Evolutionary conservation across 2,329 filamentous ascomycete genomes (phyloP), one percentile per base, ranked within the genome.

Genomic region (Talaromyces sp.): DNA sequence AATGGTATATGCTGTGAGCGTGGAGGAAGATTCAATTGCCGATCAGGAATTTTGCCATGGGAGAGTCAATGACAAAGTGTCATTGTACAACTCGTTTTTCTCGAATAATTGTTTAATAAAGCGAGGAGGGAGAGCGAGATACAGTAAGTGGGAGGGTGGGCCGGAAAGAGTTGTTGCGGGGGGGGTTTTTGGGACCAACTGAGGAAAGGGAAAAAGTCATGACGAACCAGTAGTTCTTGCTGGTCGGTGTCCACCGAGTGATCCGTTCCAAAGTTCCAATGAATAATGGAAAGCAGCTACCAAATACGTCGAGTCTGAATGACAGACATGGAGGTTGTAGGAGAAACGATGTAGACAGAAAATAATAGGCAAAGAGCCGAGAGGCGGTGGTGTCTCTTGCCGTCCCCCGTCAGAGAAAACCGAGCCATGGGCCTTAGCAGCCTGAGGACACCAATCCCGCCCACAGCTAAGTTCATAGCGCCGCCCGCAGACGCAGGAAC

Each of bases 121-220:
- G 39, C 21, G 52, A 45, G 10, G 31, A 55, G 40, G 17, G 28
- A 45, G 31, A 48, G 25, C 7, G 37, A 53, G n/a, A 43, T 19
- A 33, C 39, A 37, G 33, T 33, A 10, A 31, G 53, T 28, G 53
- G 53, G 53, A 55, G 51, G 43, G 54, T 56, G 54, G 54, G 54
- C 54, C 54, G 54, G 35, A 39, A 50, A 50, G 54, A 55, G 43
- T 45, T 56, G 54, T 56, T 56, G 54, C 54, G 54, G 43, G 54
- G 51, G 35, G 43, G 43, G 7, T 36, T 19, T 52, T 39, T 52
- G 48, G 48, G 33, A 52, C 19, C 25, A 52, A 39, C 13, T 13
- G 15, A 28, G 39, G 22, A 28, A 31, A 21, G 31, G 31, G 25
- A 39, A 50, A 56, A 50, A 50, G 54, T 56, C 33, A 50, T 56